A percentile compares a stretch with the other conserved stretches of the same genome.
These are phyloP conservation scores for Talaromyces amestolkiae DNA, from an alignment of 2,329 filamentous ascomycete species.

Conservation along the genomic window DNA sequence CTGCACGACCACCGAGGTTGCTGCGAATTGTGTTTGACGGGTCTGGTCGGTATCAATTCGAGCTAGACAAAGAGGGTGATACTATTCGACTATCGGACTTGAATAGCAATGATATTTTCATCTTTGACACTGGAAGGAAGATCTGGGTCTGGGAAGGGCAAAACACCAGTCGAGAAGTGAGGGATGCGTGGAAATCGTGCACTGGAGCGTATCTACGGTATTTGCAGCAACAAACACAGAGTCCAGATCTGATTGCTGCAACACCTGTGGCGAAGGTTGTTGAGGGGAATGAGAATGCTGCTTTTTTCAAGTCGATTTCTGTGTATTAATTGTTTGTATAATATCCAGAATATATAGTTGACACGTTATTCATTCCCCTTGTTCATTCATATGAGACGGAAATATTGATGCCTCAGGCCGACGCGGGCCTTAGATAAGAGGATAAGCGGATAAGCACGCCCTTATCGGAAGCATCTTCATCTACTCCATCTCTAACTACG, in stretches of 20 bases:
- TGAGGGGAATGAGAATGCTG: slow-evolving; percentile 14
- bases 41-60: slow-evolving; percentile 54
- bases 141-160: slow-evolving; percentile 68
- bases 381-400: no score
- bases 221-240: slow-evolving; percentile 13
- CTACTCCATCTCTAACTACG: not conserved
- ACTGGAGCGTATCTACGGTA: slow-evolving; percentile 13
- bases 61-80: slow-evolving; percentile 57
- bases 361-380: not conserved
- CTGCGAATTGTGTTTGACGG: slow-evolving; percentile 58
- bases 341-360: not conserved
- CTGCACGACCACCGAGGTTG: slow-evolving; percentile 45
- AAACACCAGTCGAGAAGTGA: slow-evolving; percentile 58
- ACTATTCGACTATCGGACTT: slow-evolving; percentile 51
- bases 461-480: not conserved
- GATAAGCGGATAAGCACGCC: not conserved
- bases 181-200: slow-evolving; percentile 51
- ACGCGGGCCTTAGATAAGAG: not conserved
- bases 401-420: not conserved
- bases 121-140: slow-evolving; percentile 57
- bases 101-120: slow-evolving; percentile 60
- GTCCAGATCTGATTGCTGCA: slow-evolving; percentile 14
- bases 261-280: slow-evolving; percentile 21
- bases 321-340: not conserved
- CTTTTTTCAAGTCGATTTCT: slow-evolving; percentile 16